Percentiles rank a stretch among this genome's conserved stretches.
phyloP scores from a whole-genome alignment of 169 alveolate species.

The Theileria sp. region DNA sequence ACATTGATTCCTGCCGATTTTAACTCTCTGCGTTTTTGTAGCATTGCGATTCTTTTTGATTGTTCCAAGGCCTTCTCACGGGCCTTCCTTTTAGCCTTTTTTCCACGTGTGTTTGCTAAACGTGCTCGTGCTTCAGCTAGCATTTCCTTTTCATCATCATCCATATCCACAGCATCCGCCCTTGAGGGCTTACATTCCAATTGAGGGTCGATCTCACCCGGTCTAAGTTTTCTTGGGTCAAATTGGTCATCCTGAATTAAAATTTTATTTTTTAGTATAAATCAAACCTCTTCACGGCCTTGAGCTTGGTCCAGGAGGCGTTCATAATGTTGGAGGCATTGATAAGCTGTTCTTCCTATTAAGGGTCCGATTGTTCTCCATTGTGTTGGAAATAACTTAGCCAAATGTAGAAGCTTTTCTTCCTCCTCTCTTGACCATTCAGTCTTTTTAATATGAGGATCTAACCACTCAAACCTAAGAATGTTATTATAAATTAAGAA shows the following conservation, averaged over 20 bases:
- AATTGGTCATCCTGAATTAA: slow-evolving; percentile 65
- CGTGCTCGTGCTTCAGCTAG: slow-evolving; percentile 98
- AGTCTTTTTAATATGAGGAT: slow-evolving; percentile 97
- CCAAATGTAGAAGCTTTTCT: slow-evolving; percentile 97
- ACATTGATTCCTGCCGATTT: slow-evolving; percentile 96
- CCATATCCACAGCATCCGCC: slow-evolving; percentile 97
- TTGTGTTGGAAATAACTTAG: slow-evolving; percentile 98
- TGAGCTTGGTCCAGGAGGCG: slow-evolving; percentile 96
- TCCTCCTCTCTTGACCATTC: slow-evolving; percentile 99
- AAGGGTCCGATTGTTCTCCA: slow-evolving; percentile 99
- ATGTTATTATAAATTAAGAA: slow-evolving; percentile 94
- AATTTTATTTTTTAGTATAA: neutral
- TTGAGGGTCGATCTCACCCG: slow-evolving; percentile 99
- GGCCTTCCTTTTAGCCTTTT: slow-evolving; percentile 99
- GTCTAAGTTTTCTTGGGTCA: slow-evolving; percentile 94
- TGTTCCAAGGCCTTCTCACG: slow-evolving; percentile 97
- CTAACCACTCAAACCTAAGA: slow-evolving; percentile 97
- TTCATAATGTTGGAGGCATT: slow-evolving; percentile 98
- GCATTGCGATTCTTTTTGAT: slow-evolving; percentile 93
- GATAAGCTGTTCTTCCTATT: slow-evolving; percentile 99
- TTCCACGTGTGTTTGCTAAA: slow-evolving; percentile 99
- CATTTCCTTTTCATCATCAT: slow-evolving; percentile 99
- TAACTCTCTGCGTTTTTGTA: slow-evolving; percentile 96
- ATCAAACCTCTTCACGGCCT: slow-evolving; percentile 85
- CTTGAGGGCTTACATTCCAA: slow-evolving; percentile 99